Conservation (phyloP, 202 grass and related monocot genomes). For the Carex sylvatica region DNA sequence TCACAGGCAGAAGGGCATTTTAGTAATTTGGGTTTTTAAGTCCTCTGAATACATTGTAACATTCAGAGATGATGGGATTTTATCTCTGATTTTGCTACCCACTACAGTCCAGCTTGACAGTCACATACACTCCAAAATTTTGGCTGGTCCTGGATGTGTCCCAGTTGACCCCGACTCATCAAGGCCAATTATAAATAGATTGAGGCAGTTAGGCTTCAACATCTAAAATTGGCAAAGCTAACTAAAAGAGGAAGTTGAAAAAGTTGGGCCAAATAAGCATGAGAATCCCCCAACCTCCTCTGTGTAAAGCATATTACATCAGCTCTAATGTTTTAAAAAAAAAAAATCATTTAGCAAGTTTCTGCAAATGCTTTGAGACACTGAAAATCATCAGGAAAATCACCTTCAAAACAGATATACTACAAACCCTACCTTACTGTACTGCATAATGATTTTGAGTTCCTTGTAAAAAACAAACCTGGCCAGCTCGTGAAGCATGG, state of each 20-base stretch:
- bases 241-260: not conserved
- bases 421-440: not conserved
- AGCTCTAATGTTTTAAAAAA: not conserved
- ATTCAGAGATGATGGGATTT: not conserved
- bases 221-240: not conserved
- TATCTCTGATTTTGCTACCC: not conserved
- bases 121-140: not conserved
- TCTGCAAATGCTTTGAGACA: not conserved
- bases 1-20: not conserved
- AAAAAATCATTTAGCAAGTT: not conserved
- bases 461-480: conserved; percentile 27
- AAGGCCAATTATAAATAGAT: not conserved
- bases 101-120: not conserved
- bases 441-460: not conserved
- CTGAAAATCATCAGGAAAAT: not conserved
- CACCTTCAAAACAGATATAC: not conserved
- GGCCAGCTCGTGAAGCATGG: conserved; percentile 73
- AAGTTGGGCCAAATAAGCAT: not conserved
- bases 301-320: not conserved
- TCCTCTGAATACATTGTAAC: not conserved
- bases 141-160: not conserved
- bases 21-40: not conserved
- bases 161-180: not conserved
- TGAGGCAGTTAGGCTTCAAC: not conserved
- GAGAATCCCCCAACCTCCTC: not conserved